A percentile compares a stretch with the other conserved stretches of the same genome.
Evolutionary conservation across 139 green algal species (phyloP).

Genomic region (Auxenochlorella pyrenoidosa): DNA sequence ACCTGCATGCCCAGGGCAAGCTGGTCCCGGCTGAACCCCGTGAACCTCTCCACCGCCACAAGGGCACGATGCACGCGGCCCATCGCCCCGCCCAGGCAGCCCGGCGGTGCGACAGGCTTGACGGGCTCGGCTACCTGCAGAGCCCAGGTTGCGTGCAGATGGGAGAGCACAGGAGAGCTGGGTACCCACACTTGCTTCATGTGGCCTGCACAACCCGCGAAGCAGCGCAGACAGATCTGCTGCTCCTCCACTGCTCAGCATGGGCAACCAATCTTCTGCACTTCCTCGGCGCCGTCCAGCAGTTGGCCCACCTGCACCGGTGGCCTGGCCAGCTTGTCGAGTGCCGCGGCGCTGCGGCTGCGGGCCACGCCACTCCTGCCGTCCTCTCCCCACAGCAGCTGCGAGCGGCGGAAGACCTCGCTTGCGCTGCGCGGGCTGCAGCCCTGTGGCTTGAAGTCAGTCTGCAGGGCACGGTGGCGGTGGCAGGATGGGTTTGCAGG

Average conservation of each 20-base stretch:
- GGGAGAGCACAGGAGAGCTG: neutral
- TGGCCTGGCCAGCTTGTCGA: neutral
- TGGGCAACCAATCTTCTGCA: no score
- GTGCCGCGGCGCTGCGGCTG: constrained; percentile 10
- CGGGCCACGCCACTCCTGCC: neutral
- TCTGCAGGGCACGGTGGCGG: neutral
- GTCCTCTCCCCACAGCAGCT: neutral
- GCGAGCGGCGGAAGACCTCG: neutral
- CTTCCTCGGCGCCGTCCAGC: no score
- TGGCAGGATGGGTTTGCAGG: neutral
- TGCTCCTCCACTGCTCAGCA: no score
- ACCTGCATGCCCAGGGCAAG: constrained; percentile 18
- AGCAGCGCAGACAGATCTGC: no score
- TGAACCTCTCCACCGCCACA: neutral
- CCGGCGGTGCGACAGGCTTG: neutral
- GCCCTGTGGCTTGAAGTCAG: neutral
- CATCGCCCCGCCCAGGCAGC: neutral
- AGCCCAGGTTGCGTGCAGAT: neutral
- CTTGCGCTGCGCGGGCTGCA: neutral
- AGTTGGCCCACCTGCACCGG: constrained; percentile 1
- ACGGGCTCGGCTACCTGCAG: neutral
- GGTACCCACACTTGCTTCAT: no score
- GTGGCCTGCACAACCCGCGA: no score
- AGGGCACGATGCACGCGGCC: neutral
- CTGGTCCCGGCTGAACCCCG: constrained; percentile 11